Evolutionary conservation across 352 stramenopile genomes (phyloP), one percentile per base, ranked within the genome.

Genomic region (Phytophthora vignae): DNA sequence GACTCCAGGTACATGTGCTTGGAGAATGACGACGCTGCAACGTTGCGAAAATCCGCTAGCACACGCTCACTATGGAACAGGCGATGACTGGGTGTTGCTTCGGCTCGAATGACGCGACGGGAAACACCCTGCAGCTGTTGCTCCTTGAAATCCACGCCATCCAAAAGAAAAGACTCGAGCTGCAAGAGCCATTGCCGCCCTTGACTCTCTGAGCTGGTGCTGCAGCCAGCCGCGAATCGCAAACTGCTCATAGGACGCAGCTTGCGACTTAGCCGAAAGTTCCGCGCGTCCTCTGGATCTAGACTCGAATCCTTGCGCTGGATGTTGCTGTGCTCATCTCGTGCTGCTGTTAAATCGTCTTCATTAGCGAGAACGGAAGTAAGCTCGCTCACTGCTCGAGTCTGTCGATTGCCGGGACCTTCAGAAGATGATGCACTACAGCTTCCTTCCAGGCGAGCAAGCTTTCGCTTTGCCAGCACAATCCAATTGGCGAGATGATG

Each of bases 1-100:
- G 81, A 92, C 69, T 96, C 90, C 55, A 96, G 78, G 65, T 96
- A 96, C 84, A 96, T 90, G 76, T 96, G 87, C 73, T 94, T 94
- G 42, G 87, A 93, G 55, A 93, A 94, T 2, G 85, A 92, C 50
- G 84, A 92, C 3, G 86, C 77, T 25, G 81, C 74, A 25, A 86
- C 85, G 64, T 83, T 70, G 40, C 84, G 85, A 69, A 91, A 96
- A 64, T 96, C 89, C 2, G 74, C 76, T 19, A 94, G 72, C 27
- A 79, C 58, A 36, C 90, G 85, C 68, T 96, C 90, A 60, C 85
- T 88, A 63, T 96, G 90, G 65, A 96, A 96, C n/a, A 96, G 65
- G 42, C 91, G 72, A 56, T 92, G 84, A 49, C 82, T 93, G 4
- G 90, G 90, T 15, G 81, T 80, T 33, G 67, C 60, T 0, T 66